Conservation (phyloP, 2,329 filamentous ascomycete genomes). For the Chaetothyriales sp. region DNA sequence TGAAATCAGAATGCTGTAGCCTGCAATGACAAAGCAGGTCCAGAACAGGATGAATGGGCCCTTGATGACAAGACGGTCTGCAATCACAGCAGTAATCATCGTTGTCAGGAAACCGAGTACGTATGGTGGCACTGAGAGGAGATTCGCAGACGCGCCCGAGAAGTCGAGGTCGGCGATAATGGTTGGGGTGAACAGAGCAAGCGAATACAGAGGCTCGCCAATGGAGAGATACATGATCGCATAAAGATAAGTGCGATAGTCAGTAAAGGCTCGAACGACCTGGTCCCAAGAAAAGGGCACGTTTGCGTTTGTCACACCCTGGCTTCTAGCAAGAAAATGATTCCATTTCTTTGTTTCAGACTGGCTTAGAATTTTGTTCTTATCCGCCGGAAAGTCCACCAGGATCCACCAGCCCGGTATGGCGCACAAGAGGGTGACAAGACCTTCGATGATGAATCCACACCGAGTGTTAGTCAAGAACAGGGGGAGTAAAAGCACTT, state of each 20-base stretch:
- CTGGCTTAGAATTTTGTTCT: slow-evolving; percentile 26
- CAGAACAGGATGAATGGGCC: slow-evolving; percentile 3
- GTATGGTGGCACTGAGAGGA: slow-evolving; percentile 2
- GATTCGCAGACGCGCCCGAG: slow-evolving; percentile 2
- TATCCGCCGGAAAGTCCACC: slow-evolving; percentile 46
- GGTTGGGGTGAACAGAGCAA: slow-evolving; percentile 4
- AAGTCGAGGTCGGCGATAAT: slow-evolving; percentile 3
- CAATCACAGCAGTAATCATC: neutral
- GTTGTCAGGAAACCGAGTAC: slow-evolving; percentile 3
- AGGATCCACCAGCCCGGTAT: slow-evolving; percentile 41
- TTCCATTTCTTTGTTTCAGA: slow-evolving; percentile 16
- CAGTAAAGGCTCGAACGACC: neutral
- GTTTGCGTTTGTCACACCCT: slow-evolving; percentile 22
- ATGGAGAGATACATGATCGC: slow-evolving; percentile 3
- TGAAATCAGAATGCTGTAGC: slow-evolving; percentile 2
- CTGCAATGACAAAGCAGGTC: slow-evolving; percentile 1
- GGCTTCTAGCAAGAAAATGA: slow-evolving; percentile 36
- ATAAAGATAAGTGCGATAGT: slow-evolving; percentile 3
- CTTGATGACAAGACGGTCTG: neutral
- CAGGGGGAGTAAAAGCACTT: neutral
- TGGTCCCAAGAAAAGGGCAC: slow-evolving; percentile 1
- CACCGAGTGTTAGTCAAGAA: neutral
- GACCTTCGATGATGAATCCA: slow-evolving; percentile 34
- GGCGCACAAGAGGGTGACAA: slow-evolving; percentile 40
- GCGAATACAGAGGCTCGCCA: slow-evolving; percentile 1